Base-by-base conservation (phyloP, 257 asterid genomes). In the Solanum infundibuliforme region DNA sequence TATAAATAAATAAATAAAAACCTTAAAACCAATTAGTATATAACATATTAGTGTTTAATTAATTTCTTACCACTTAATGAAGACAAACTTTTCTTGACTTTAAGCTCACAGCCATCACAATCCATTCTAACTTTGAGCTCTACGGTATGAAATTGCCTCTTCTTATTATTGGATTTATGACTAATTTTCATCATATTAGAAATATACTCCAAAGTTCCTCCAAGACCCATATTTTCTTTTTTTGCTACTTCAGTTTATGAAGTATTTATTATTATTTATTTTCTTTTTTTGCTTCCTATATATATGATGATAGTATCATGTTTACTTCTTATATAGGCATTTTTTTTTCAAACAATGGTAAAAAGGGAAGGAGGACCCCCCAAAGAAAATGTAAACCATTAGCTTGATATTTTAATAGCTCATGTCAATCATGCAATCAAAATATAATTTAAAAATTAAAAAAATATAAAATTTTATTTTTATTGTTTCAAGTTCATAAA, bases 61-160 rank as follows among this genome's bases (percentile, higher is more conserved):
- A 29, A 69, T 31, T 31, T 69, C 39, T 31, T 69, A 96, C 99
- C 99, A 41, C 89, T 92, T 87, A 96, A 82, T 43, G 96, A 93
- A 89, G 98, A 95, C 86, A 96, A 62, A 58, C 95, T 90, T 9
- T 95, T 94, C 93, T 95, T 94, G 94, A 96, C 98, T 92, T 93
- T 95, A 62, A 93, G 96, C 83, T 96, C 98, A 87, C 99, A 96
- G 65, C 99, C 99, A 92, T 95, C 96, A 90, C 99, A 96, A 41
- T 96, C 99, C 98, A 96, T 96, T 90, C 96, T 96, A 43, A 96
- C 94, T 87, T 96, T 96, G 91, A 96, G 96, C 60, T 93, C 90
- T 23, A 95, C 95, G 5, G 98, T 95, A 68, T 93, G 96, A 7
- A 90, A 87, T 84, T 92, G 98, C 90, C 93, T 96, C 93, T 89